Conservation (phyloP, 768 basidiomycete species). For the Suillus clintonianus region DNA sequence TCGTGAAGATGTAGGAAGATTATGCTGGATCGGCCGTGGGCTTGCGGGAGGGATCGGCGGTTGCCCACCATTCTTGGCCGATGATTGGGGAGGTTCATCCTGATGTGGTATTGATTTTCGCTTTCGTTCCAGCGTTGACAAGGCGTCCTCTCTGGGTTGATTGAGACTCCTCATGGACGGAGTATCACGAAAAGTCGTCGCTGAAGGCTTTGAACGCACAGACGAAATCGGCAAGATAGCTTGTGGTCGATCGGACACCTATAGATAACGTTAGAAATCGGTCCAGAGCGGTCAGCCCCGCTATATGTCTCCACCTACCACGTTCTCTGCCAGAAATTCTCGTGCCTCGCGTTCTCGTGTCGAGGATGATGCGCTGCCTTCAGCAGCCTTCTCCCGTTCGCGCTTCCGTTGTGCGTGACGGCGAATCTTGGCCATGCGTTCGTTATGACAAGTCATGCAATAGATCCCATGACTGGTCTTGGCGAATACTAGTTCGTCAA, state of each 20-base stretch:
- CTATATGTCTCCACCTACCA: slow-evolving; percentile 36
- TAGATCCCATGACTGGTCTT: slow-evolving; percentile 98
- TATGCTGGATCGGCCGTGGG: slow-evolving; percentile 17
- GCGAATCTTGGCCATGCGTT: slow-evolving; percentile 91
- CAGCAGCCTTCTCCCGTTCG: slow-evolving; percentile 46
- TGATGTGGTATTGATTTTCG: slow-evolving; percentile 16
- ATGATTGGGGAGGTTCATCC: slow-evolving; percentile 6
- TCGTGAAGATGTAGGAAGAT: slow-evolving; percentile 14
- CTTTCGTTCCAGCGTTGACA: slow-evolving; percentile 5
- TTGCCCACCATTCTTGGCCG: neutral
- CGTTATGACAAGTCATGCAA: slow-evolving; percentile 98
- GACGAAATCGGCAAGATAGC: slow-evolving; percentile 11
- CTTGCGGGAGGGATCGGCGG: slow-evolving; percentile 6
- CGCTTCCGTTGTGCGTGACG: slow-evolving; percentile 89
- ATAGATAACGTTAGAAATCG: slow-evolving; percentile 3
- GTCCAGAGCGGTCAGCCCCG: neutral
- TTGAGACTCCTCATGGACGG: slow-evolving; percentile 25
- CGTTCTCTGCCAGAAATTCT: slow-evolving; percentile 37
- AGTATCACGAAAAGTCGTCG: slow-evolving; percentile 22
- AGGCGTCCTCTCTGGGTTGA: slow-evolving; percentile 10
- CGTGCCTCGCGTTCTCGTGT: slow-evolving; percentile 25
- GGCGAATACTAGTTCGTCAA: slow-evolving; percentile 97
- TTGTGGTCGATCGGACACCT: slow-evolving; percentile 14
- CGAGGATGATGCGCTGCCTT: slow-evolving; percentile 23
- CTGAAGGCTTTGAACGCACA: slow-evolving; percentile 23